Evolutionary conservation across 2,329 filamentous ascomycete genomes (phyloP).

Genomic region (Exophiala oligosperma): DNA sequence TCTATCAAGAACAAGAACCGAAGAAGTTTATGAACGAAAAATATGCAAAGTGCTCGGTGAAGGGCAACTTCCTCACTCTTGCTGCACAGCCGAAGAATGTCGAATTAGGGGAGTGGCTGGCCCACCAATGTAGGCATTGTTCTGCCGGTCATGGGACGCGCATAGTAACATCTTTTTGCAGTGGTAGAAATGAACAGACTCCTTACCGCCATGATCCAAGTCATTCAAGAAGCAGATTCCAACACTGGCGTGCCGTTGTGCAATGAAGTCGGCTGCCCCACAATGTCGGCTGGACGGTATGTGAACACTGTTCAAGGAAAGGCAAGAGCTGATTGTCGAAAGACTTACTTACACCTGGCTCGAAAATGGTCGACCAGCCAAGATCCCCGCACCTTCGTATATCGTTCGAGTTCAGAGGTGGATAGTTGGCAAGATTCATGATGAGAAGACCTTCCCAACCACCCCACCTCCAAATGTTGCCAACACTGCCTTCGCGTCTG

Average conservation of each 20-base stretch:
- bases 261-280: constrained; percentile 79
- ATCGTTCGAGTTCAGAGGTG: constrained; percentile 95
- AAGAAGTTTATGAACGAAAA: constrained; percentile 55
- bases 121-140: constrained; percentile 73
- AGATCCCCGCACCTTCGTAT: constrained; percentile 89
- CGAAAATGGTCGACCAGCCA: constrained; percentile 82
- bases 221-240: constrained; percentile 83
- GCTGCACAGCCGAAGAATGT: constrained; percentile 91
- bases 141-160: neutral
- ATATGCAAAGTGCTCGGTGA: constrained; percentile 80
- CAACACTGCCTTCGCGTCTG: constrained; percentile 55
- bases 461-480: constrained; percentile 67
- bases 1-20: constrained; percentile 43
- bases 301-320: constrained; percentile 40
- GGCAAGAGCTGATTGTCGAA: constrained; percentile 18
- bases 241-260: constrained; percentile 74
- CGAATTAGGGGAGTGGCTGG: constrained; percentile 92
- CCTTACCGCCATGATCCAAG: constrained; percentile 83
- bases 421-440: constrained; percentile 94
- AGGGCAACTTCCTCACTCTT: constrained; percentile 95
- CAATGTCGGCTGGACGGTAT: constrained; percentile 92
- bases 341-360: constrained; percentile 97
- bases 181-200: constrained; percentile 92
- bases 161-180: constrained; percentile 40
- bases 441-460: constrained; percentile 85